These are phyloP conservation scores for Microdochium paspali DNA, from an alignment of 2,329 filamentous ascomycete species.

Conservation along the genomic window DNA sequence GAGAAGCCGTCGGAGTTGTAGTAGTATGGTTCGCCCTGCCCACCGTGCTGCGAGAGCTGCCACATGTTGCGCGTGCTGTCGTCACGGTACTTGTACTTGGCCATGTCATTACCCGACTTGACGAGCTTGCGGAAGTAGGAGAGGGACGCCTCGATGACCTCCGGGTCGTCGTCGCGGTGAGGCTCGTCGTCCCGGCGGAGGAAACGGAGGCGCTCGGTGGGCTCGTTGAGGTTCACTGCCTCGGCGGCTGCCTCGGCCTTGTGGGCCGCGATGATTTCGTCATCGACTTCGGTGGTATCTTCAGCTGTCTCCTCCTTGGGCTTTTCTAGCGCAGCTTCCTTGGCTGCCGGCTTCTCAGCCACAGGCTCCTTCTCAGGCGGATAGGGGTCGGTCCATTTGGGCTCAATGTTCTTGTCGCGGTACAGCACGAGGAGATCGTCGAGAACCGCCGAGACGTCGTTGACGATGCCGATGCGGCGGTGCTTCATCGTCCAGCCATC, in stretches of 20 bases:
- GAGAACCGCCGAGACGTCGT: slow-evolving; percentile 26
- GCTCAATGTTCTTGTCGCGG: slow-evolving; percentile 19
- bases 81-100: slow-evolving; percentile 15
- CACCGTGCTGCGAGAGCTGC: slow-evolving; percentile 41
- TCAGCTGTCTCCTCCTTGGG: slow-evolving; percentile 6
- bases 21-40: slow-evolving; percentile 42
- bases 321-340: slow-evolving; percentile 11
- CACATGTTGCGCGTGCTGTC: slow-evolving; percentile 34
- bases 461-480: slow-evolving; percentile 23
- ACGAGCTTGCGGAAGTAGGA: slow-evolving; percentile 18
- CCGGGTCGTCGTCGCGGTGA: slow-evolving; percentile 3
- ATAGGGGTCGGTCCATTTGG: slow-evolving; percentile 22
- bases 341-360: no score
- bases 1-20: slow-evolving; percentile 35
- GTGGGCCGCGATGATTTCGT: not conserved
- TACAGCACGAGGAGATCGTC: slow-evolving; percentile 27
- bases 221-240: slow-evolving; percentile 2
- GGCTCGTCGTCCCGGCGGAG: slow-evolving; percentile 1
- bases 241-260: not conserved
- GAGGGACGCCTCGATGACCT: slow-evolving; percentile 11
- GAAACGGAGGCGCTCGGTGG: not conserved
- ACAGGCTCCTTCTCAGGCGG: slow-evolving; percentile 10
- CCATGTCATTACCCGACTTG: slow-evolving; percentile 18
- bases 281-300: not conserved
- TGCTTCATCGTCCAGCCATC: slow-evolving; percentile 23